phyloP scores from a whole-genome alignment of 306 rosid genomes.

The Prunus davidiana region DNA sequence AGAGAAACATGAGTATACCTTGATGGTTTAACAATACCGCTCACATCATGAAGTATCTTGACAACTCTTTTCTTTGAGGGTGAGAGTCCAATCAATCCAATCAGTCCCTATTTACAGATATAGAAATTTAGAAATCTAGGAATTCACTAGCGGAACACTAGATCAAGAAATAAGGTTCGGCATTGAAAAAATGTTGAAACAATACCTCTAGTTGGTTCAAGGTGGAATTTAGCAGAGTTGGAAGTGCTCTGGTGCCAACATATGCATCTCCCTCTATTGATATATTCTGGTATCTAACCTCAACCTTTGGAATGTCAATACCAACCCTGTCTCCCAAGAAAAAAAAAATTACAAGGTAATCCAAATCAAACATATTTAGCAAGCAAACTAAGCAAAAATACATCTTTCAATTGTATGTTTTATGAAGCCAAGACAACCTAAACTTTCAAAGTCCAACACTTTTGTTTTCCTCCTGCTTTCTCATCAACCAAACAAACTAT shows the following conservation, averaged over 20 bases:
- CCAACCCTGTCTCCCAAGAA: conserved; percentile 45
- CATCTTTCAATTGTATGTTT: not conserved
- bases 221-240: conserved; percentile 52
- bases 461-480: not conserved
- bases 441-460: not conserved
- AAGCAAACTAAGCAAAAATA: not conserved
- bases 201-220: conserved; percentile 55
- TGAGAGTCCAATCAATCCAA: conserved; percentile 49
- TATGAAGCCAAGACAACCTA: not conserved
- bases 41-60: conserved; percentile 57
- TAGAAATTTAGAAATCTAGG: conserved; percentile 1
- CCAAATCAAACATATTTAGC: not conserved
- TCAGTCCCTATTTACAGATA: conserved; percentile 28
- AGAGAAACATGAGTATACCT: conserved; percentile 31
- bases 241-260: conserved; percentile 70
- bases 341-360: not conserved
- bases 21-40: conserved; percentile 65
- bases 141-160: not conserved
- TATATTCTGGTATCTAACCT: conserved; percentile 51
- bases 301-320: conserved; percentile 55
- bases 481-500: conserved; percentile 7
- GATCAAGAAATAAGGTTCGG: not conserved
- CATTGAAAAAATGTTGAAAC: not conserved
- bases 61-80: conserved; percentile 55
- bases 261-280: conserved; percentile 61